phyloP scores from a whole-genome alignment of 805 yeast genomes.

The Yarrowia yakushimensis region DNA sequence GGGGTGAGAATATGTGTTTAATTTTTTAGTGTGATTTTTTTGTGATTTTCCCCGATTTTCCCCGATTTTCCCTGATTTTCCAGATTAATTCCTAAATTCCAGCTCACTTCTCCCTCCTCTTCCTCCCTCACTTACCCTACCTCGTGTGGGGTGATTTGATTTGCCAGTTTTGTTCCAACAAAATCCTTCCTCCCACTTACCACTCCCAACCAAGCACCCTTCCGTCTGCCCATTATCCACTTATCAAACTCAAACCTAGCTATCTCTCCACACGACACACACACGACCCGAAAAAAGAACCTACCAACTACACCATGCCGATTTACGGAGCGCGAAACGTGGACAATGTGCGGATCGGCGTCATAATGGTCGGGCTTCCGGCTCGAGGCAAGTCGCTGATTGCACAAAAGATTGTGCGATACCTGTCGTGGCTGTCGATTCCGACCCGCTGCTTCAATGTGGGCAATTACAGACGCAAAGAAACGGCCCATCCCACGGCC shows the following conservation, averaged over 20 bases:
- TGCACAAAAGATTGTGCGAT: slow-evolving; percentile 88
- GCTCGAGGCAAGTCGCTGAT: slow-evolving; percentile 88
- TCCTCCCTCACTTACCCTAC: too few relatives aligned
- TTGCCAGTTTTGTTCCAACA: too few relatives aligned
- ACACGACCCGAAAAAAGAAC: neutral
- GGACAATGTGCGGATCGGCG: slow-evolving; percentile 24
- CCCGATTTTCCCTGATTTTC: too few relatives aligned
- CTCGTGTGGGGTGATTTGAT: too few relatives aligned
- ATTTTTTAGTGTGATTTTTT: too few relatives aligned
- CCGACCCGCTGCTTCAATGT: slow-evolving; percentile 85
- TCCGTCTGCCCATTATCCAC: neutral
- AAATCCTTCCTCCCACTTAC: too few relatives aligned
- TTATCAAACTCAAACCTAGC: slow-evolving; percentile 13
- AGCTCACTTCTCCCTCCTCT: too few relatives aligned
- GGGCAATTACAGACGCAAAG: slow-evolving; percentile 73
- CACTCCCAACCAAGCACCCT: neutral
- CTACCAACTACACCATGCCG: neutral
- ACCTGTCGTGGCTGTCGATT: slow-evolving; percentile 87
- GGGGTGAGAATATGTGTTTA: too few relatives aligned
- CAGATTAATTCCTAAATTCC: too few relatives aligned
- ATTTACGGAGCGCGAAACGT: slow-evolving; percentile 23
- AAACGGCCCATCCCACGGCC: slow-evolving; percentile 62
- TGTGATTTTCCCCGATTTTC: too few relatives aligned
- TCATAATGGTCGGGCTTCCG: slow-evolving; percentile 45
- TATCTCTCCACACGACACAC: slow-evolving; percentile 4